Evolutionary conservation across 352 stramenopile genomes (phyloP).

Genomic region (Aphanomyces cochlioides): DNA sequence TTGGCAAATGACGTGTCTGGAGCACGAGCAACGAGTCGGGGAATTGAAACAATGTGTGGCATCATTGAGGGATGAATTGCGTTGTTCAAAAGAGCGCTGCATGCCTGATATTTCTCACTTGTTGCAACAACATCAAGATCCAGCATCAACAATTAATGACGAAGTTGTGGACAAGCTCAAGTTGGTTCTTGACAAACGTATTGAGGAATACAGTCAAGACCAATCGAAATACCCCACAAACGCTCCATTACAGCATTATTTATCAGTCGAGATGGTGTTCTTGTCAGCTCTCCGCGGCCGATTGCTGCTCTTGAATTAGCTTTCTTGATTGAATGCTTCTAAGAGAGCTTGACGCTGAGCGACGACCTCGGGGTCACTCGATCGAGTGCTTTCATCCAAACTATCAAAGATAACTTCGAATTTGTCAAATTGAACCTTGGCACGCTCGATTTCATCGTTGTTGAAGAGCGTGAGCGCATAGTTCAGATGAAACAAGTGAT

Average conservation of each 20-base stretch:
- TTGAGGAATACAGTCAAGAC: constrained; percentile 5
- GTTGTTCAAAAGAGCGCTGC: not conserved
- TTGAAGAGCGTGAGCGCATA: constrained; percentile 87
- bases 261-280: constrained; percentile 22
- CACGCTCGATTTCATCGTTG: constrained; percentile 85
- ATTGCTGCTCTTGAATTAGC: constrained; percentile 1
- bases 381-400: constrained; percentile 65
- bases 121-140: not conserved
- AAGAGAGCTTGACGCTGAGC: constrained; percentile 65
- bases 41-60: not conserved
- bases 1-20: too few relatives aligned
- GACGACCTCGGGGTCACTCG: constrained; percentile 58
- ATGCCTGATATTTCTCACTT: constrained; percentile 1
- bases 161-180: not conserved
- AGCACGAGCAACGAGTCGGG: too few relatives aligned
- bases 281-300: constrained; percentile 12
- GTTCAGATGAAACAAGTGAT: constrained; percentile 86
- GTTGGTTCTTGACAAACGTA: not conserved
- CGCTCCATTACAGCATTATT: constrained; percentile 19
- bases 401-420: constrained; percentile 80
- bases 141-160: not conserved
- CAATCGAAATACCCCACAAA: not conserved
- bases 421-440: constrained; percentile 75
- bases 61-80: not conserved
- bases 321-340: constrained; percentile 11